phyloP scores from a whole-genome alignment of 2,329 filamentous ascomycete genomes.

The Ophiosphaerella narmari region DNA sequence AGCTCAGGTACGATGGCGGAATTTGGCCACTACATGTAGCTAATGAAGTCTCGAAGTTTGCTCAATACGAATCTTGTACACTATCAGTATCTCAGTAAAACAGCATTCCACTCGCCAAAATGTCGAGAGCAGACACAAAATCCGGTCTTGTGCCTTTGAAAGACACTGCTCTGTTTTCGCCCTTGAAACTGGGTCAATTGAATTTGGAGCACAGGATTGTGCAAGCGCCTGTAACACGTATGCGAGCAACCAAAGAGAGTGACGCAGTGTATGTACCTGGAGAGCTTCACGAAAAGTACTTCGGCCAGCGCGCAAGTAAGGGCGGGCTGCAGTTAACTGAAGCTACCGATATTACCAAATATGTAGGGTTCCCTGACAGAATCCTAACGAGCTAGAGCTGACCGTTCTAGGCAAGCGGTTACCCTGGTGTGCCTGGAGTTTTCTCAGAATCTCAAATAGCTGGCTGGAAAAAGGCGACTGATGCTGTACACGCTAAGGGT shows the following conservation, averaged over 20 bases:
- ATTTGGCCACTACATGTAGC: constrained; percentile 16
- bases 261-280: constrained; percentile 52
- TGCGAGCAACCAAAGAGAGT: constrained; percentile 55
- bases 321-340: constrained; percentile 65
- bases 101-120: constrained; percentile 16
- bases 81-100: neutral
- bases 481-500: constrained; percentile 57
- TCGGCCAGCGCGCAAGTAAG: constrained; percentile 57
- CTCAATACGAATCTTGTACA: constrained; percentile 1
- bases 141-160: constrained; percentile 37
- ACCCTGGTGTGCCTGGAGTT: constrained; percentile 40
- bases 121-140: constrained; percentile 38
- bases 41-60: constrained; percentile 1
- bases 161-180: constrained; percentile 38
- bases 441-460: constrained; percentile 49
- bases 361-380: constrained; percentile 16
- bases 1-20: constrained; percentile 37
- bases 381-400: neutral
- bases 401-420: constrained; percentile 47
- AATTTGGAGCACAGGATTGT: constrained; percentile 46
- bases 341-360: constrained; percentile 51
- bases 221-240: constrained; percentile 49
- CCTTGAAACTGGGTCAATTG: constrained; percentile 39
- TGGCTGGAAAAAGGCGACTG: constrained; percentile 57
- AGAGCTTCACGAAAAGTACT: constrained; percentile 57